Percentiles rank a stretch among this genome's conserved stretches.
These are phyloP conservation scores for Hyparrhenia diplandra DNA, from an alignment of 176 grass and related monocot genomes.

Conservation along the genomic window DNA sequence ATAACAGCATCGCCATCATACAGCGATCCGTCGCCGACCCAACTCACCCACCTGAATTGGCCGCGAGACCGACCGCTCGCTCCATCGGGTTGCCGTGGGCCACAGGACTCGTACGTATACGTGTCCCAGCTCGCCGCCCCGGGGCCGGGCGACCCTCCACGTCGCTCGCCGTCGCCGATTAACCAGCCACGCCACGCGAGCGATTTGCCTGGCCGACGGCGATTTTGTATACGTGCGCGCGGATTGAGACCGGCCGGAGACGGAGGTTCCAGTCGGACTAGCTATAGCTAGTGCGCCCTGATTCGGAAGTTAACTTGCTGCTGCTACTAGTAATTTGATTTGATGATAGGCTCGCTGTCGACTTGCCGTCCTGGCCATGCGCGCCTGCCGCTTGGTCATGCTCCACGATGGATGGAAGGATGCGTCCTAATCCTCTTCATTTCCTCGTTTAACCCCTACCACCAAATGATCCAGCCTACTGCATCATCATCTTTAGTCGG, in stretches of 20 bases:
- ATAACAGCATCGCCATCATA: background rate
- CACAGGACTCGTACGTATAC: background rate
- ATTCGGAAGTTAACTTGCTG: background rate
- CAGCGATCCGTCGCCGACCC: background rate
- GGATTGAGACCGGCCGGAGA: background rate
- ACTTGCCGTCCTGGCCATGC: constrained; percentile 1
- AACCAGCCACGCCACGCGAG: background rate
- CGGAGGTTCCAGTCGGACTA: background rate
- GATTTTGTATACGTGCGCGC: background rate
- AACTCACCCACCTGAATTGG: background rate
- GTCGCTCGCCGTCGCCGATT: too few species aligned
- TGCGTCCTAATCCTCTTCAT: background rate
- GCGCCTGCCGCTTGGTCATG: background rate
- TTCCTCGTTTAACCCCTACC: background rate
- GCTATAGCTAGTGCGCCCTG: background rate
- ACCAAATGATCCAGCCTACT: background rate
- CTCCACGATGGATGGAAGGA: background rate
- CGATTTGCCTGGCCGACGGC: background rate
- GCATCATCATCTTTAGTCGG: background rate
- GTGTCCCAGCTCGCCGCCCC: background rate
- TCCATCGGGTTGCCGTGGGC: background rate
- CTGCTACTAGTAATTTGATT: background rate
- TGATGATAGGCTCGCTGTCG: background rate
- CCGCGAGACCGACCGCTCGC: background rate
- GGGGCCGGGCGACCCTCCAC: background rate